Percentiles rank a stretch among this genome's conserved stretches.
phyloP scores from a whole-genome alignment of 1,139 yeast genomes.

The Scheffersomyces illinoinensis region DNA sequence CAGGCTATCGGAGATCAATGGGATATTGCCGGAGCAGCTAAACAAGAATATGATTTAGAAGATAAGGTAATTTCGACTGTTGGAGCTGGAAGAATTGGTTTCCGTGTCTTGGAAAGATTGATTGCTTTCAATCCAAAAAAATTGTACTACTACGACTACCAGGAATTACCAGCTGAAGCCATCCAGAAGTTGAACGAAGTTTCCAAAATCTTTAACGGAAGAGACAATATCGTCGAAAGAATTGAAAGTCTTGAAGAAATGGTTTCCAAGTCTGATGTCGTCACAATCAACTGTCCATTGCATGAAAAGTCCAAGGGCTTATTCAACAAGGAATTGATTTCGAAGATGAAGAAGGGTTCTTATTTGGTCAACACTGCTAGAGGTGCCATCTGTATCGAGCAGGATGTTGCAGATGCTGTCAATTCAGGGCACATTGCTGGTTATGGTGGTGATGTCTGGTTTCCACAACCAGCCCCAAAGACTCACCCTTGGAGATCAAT shows the following conservation, averaged over 20 bases:
- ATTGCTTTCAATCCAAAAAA: slow-evolving; percentile 76
- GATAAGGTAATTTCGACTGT: slow-evolving; percentile 76
- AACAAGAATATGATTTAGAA: slow-evolving; percentile 73
- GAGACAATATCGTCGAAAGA: slow-evolving; percentile 50
- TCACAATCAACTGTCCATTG: slow-evolving; percentile 77
- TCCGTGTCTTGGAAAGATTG: slow-evolving; percentile 71
- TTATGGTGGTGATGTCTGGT: slow-evolving; percentile 87
- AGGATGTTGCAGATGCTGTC: slow-evolving; percentile 77
- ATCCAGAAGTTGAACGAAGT: slow-evolving; percentile 51
- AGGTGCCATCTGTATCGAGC: slow-evolving; percentile 73
- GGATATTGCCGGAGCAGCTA: slow-evolving; percentile 81
- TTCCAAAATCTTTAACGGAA: slow-evolving; percentile 39
- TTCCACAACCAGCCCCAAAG: slow-evolving; percentile 75
- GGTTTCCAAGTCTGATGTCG: slow-evolving; percentile 69
- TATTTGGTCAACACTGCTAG: slow-evolving; percentile 83
- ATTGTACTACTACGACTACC: slow-evolving; percentile 75
- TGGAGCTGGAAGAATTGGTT: slow-evolving; percentile 84
- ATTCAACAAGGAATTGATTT: slow-evolving; percentile 64
- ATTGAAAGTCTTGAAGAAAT: slow-evolving; percentile 66
- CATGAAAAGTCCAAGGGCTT: slow-evolving; percentile 70
- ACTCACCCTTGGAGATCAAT: slow-evolving; percentile 78
- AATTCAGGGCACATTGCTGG: slow-evolving; percentile 69
- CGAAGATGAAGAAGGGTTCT: slow-evolving; percentile 77
- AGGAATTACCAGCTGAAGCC: slow-evolving; percentile 59
- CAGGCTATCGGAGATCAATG: slow-evolving; percentile 56